phyloP scores from a whole-genome alignment of 2,329 filamentous ascomycete genomes.

The Talaromyces sp. region DNA sequence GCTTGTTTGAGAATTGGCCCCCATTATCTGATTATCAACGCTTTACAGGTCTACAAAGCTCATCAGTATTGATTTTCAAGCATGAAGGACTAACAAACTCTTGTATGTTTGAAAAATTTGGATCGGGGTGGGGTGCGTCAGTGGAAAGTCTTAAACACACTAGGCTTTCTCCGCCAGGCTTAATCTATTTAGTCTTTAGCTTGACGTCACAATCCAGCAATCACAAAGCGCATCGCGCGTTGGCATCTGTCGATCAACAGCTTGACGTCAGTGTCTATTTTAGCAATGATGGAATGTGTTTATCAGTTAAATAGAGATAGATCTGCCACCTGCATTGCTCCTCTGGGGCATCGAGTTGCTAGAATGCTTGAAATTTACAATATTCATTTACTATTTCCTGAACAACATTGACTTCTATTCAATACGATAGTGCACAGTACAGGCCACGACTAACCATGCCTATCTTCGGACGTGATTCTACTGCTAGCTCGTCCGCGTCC shows the following conservation, averaged over 20 bases:
- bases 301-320: background rate
- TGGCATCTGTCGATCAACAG: background rate
- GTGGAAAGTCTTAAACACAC: background rate
- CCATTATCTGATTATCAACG: too few species aligned
- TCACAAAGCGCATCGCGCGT: background rate
- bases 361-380: background rate
- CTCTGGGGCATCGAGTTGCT: too few species aligned
- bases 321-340: background rate
- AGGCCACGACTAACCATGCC: conserved; percentile 18
- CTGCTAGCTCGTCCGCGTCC: conserved; percentile 26
- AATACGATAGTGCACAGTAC: background rate
- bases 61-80: too few species aligned
- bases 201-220: background rate
- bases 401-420: background rate
- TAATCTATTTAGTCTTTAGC: background rate
- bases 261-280: background rate
- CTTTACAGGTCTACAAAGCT: too few species aligned
- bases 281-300: background rate
- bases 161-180: background rate
- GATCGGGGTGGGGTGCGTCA: background rate
- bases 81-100: too few species aligned
- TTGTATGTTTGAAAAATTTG: too few species aligned
- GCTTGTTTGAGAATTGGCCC: too few species aligned
- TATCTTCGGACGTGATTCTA: conserved; percentile 26
- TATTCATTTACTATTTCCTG: background rate